A percentile compares a stretch with the other conserved stretches of the same genome.
These are phyloP conservation scores for Adansonia rubrostipa DNA, from an alignment of 441 rosid species.

Conservation along the genomic window DNA sequence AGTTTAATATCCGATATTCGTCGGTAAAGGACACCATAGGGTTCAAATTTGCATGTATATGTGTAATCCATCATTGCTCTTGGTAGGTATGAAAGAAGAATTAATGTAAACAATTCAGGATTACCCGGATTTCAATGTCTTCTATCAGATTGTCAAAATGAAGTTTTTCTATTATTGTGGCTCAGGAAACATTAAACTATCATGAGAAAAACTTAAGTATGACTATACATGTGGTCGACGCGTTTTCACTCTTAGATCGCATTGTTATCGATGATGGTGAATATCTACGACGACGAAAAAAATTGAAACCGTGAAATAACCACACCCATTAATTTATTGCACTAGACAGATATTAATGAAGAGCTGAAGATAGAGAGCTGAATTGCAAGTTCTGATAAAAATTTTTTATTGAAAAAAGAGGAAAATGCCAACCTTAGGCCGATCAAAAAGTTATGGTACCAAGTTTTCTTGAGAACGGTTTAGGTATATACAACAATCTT, in stretches of 20 bases:
- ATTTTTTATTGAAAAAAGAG: constrained; percentile 1
- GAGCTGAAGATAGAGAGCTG: background rate
- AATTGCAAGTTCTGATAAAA: constrained; percentile 18
- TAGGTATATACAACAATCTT: constrained; percentile 26
- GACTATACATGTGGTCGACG: too few species aligned
- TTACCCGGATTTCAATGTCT: background rate
- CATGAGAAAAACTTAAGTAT: background rate
- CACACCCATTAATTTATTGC: constrained; percentile 18
- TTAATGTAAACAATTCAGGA: background rate
- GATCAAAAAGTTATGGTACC: constrained; percentile 23
- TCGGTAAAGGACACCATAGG: constrained; percentile 36
- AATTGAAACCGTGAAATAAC: background rate
- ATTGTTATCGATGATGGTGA: too few species aligned
- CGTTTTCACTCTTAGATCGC: too few species aligned
- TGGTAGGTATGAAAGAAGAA: background rate
- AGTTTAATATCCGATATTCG: background rate
- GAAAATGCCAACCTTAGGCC: constrained; percentile 25
- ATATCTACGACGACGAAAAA: too few species aligned
- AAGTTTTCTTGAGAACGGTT: constrained; percentile 26
- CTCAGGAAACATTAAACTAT: constrained; percentile 1
- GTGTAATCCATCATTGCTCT: constrained; percentile 6
- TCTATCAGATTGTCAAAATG: constrained; percentile 7
- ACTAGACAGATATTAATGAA: background rate
- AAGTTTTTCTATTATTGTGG: constrained; percentile 28
- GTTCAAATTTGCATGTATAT: constrained; percentile 35